Conservation (phyloP, 352 stramenopile genomes). For the Plasmopara halstedii region DNA sequence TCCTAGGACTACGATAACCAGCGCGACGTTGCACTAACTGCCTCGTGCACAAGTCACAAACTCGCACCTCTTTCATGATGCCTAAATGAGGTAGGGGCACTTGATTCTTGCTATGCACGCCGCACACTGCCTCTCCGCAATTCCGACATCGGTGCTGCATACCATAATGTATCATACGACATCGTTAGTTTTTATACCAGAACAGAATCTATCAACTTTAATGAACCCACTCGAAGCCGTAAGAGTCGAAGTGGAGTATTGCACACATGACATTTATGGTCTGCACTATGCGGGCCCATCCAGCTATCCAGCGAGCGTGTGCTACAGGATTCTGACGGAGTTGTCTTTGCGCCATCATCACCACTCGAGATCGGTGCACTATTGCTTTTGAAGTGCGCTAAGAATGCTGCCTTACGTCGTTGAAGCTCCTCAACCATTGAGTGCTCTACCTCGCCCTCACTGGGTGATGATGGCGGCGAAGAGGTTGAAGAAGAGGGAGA, state of each 20-base stretch:
- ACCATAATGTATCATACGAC: background rate
- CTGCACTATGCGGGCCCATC: slow-evolving; percentile 9
- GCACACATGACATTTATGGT: slow-evolving; percentile 65
- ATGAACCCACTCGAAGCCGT: slow-evolving; percentile 40
- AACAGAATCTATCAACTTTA: background rate
- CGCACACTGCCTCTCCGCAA: slow-evolving; percentile 52
- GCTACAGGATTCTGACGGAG: slow-evolving; percentile 9
- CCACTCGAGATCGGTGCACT: slow-evolving; percentile 1
- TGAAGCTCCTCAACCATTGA: slow-evolving; percentile 34
- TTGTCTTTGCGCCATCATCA: slow-evolving; percentile 7
- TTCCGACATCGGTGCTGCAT: slow-evolving; percentile 58
- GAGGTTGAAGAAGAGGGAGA: slow-evolving; percentile 5
- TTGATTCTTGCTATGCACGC: slow-evolving; percentile 74
- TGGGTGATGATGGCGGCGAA: slow-evolving; percentile 12
- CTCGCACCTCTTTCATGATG: slow-evolving; percentile 66
- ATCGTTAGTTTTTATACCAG: slow-evolving; percentile 4
- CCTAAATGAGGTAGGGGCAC: slow-evolving; percentile 62
- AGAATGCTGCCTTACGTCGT: slow-evolving; percentile 38
- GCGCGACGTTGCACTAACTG: slow-evolving; percentile 59
- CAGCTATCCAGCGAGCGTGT: slow-evolving; percentile 13
- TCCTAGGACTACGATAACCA: slow-evolving; percentile 47
- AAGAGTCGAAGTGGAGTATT: slow-evolving; percentile 43
- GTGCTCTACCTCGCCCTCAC: slow-evolving; percentile 12
- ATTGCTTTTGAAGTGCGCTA: slow-evolving; percentile 38
- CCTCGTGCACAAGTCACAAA: slow-evolving; percentile 68